Base-by-base conservation (phyloP, 2,329 filamentous ascomycete genomes). In the Pestalotiopsis sp. region DNA sequence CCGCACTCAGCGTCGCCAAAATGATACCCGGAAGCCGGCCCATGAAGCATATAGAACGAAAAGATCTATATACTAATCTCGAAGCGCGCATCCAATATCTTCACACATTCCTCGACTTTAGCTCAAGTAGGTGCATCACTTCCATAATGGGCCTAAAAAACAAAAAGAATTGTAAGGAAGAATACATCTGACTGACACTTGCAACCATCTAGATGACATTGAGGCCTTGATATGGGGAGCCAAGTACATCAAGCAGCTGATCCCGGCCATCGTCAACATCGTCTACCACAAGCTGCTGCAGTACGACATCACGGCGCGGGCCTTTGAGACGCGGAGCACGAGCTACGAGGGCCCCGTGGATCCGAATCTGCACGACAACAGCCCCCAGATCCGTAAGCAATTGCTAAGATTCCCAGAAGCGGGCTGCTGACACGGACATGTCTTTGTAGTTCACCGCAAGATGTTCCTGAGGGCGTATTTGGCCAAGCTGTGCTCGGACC, bases 181-280 rank as follows among this genome's bases (percentile, higher is more conserved):
- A 20, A 59, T 4, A 14, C 31, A 39, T 23, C 14, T 6, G 36
- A 52, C 23, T 67, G 70, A 71, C 76, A 67, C 74, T 67, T 60
- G 31, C 2, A 9, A 38, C 20, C 69, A n/a, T 41, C 4, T 69
- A 93, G 92, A 86, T 70, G 92, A 94, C 75, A 89, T 93, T 68
- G 90, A 92, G 72, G 91, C 92, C 52, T 86, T 95, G 49, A 84
- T 88, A 14, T 83, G 85, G 2, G 92, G 92, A 71, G 84, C 89
- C 69, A 93, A 93, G 78, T 94, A 94, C 81, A 91, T 94, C 82
- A 92, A 92, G 75, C 89, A 91, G n/a, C 87, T 95, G 39, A 94
- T 95, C 71, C 93, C 93, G 1, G 91, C 92, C 60, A 87, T 96
- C 25, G 92, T 95, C 75, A 94, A 95, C 80, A 92, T 94, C 70